Percentiles rank a stretch among this genome's conserved stretches.
These are phyloP conservation scores for Puccinia novopanici DNA, from an alignment of 1,284 basidiomycete species.

Conservation along the genomic window DNA sequence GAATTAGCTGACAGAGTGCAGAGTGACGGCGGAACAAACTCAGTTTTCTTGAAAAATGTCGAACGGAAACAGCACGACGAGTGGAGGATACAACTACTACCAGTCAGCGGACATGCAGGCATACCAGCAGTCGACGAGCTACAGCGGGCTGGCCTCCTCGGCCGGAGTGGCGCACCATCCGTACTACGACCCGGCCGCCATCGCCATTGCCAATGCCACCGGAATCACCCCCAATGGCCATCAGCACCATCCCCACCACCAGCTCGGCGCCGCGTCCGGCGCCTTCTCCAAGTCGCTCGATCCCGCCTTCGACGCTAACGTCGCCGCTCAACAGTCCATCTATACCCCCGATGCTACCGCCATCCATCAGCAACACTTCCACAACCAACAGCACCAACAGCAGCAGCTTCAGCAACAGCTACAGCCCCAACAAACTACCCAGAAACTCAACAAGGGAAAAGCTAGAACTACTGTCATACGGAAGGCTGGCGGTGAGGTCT, in stretches of 20 bases:
- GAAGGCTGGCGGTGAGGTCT: constrained; percentile 90
- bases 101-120: constrained; percentile 9
- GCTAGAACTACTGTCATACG: constrained; percentile 83
- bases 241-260: background rate
- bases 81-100: constrained; percentile 21
- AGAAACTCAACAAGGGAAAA: constrained; percentile 11
- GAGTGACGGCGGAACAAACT: no score
- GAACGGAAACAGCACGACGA: constrained; percentile 1
- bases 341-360: constrained; percentile 55
- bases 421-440: background rate
- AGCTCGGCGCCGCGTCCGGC: constrained; percentile 19
- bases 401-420: constrained; percentile 11
- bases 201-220: constrained; percentile 39
- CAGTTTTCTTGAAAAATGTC: no score
- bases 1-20: no score
- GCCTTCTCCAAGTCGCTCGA: constrained; percentile 34
- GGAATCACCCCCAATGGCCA: constrained; percentile 22
- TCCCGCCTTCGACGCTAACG: constrained; percentile 52
- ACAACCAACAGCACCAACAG: constrained; percentile 8
- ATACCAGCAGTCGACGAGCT: background rate
- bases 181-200: constrained; percentile 46
- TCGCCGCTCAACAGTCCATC: constrained; percentile 53
- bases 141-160: background rate
- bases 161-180: background rate
- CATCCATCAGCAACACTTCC: constrained; percentile 20